A percentile compares a stretch with the other conserved stretches of the same genome.
These are phyloP conservation scores for Tetracladium marchalianum DNA, from an alignment of 495 filamentous ascomycete genomes.

Conservation along the genomic window DNA sequence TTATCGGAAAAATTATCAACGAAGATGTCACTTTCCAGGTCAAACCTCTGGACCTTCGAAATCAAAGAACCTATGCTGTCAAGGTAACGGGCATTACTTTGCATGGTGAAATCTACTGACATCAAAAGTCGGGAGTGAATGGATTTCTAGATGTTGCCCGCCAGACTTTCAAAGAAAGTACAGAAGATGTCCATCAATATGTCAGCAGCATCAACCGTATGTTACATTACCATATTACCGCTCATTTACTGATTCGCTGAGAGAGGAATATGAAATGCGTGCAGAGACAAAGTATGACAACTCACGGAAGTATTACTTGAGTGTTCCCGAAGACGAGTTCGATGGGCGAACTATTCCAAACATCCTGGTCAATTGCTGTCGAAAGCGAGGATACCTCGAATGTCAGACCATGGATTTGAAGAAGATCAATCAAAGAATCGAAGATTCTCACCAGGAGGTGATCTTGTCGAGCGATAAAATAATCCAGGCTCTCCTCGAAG, in stretches of 20 bases:
- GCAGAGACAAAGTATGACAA: conserved; percentile 68
- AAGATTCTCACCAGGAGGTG: conserved; percentile 72
- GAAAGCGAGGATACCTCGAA: conserved; percentile 63
- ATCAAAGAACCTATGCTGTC: conserved; percentile 88
- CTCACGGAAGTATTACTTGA: conserved; percentile 70
- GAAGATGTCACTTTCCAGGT: conserved; percentile 70
- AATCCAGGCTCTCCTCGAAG: conserved; percentile 57
- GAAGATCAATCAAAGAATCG: conserved; percentile 65
- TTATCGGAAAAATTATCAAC: conserved; percentile 69
- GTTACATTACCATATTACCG: neutral
- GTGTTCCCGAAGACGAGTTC: conserved; percentile 52
- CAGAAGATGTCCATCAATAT: conserved; percentile 62
- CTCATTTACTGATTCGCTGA: conserved; percentile 14
- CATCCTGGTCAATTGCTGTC: conserved; percentile 67
- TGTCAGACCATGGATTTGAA: conserved; percentile 80
- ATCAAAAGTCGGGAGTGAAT: conserved; percentile 62
- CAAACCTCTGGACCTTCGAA: conserved; percentile 74
- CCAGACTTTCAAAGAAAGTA: conserved; percentile 77
- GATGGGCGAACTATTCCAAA: conserved; percentile 52
- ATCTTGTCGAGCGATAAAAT: conserved; percentile 65
- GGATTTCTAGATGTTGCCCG: conserved; percentile 81
- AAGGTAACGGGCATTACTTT: conserved; percentile 40
- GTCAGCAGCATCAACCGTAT: conserved; percentile 53
- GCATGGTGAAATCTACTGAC: neutral
- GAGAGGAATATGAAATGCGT: conserved; percentile 45